Evolutionary conservation across 2,329 filamentous ascomycete genomes (phyloP), one percentile per base, ranked within the genome.

Genomic region (Xylariaceae sp.): DNA sequence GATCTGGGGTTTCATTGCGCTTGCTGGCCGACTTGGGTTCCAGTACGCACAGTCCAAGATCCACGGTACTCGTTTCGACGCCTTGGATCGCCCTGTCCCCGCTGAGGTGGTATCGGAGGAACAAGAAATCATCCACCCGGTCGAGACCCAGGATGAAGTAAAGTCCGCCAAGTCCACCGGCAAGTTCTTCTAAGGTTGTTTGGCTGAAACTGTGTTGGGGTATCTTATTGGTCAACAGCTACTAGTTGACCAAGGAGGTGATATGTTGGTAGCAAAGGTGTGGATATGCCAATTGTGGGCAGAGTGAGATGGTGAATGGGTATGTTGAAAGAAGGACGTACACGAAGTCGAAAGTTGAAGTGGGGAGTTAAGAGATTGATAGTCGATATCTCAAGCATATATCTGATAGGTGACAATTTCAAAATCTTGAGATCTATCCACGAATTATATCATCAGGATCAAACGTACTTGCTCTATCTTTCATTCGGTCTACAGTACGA

Each of bases 1-100:
- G 16, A 74, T 93, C 29, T 93, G 88, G 83, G 89, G 85, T 0
- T 81, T 87, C 37, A 82, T 78, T 2, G 89, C 88, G 4, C 80
- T 90, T 31, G 79, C 67, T 12, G 66, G 87, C 37, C 82, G 91
- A 24, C 72, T 93, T 36, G 71, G 74, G 0, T 82, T 83, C 48
- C 84, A 87, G 64, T 91, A 79, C 66, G 56, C 80, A 23, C 65
- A 76, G 61, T 84, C 89, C 9, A 88, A 81, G 74, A 64, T 75
- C 16, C 79, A 75, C n/a, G 87, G 87, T 2, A 75, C 76, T 37
- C 79, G 82, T 5, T 94, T 93, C 69, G 82, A 86, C 68, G 88
- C 85, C 3, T 75, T 92, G 3, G 89, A 92, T 69, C 79, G 78
- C 6, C 87, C 81, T 56, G 7, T 54, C 28, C 11, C 39, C 12